phyloP scores from a whole-genome alignment of 768 basidiomycete genomes.

The Naganishia friedmannii region DNA sequence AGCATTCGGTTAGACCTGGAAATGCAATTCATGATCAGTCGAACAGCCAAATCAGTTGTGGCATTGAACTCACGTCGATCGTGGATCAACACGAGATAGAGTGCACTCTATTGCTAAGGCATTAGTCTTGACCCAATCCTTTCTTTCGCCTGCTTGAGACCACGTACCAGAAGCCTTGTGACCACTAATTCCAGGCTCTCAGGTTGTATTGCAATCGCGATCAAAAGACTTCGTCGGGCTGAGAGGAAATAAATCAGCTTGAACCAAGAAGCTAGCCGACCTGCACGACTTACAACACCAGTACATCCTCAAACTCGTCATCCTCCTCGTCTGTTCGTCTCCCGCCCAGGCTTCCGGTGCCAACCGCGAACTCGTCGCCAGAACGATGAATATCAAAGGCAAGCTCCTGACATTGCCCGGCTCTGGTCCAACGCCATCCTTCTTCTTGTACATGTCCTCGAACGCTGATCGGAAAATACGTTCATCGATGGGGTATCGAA shows the following conservation, averaged over 20 bases:
- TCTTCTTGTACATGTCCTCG: slow-evolving; percentile 59
- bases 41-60: no score
- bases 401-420: slow-evolving; percentile 51
- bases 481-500: slow-evolving; percentile 85
- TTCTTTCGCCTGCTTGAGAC: not conserved
- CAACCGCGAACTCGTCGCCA: slow-evolving; percentile 79
- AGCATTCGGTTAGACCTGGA: slow-evolving; percentile 86
- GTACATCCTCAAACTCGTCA: slow-evolving; percentile 84
- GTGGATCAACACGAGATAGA: slow-evolving; percentile 58
- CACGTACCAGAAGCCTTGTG: slow-evolving; percentile 69
- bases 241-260: slow-evolving; percentile 6
- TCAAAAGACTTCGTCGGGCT: slow-evolving; percentile 83
- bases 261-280: not conserved
- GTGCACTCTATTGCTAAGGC: slow-evolving; percentile 59
- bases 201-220: slow-evolving; percentile 88
- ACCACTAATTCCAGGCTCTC: slow-evolving; percentile 90
- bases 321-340: slow-evolving; percentile 68
- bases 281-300: slow-evolving; percentile 77
- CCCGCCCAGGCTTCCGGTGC: slow-evolving; percentile 82
- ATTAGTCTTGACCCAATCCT: not conserved
- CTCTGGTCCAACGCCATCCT: slow-evolving; percentile 31
- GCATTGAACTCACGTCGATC: slow-evolving; percentile 42
- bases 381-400: slow-evolving; percentile 86
- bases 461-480: slow-evolving; percentile 71
- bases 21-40: slow-evolving; percentile 56